Base-by-base conservation (phyloP, 768 basidiomycete species). In the Lentinula sp. region DNA sequence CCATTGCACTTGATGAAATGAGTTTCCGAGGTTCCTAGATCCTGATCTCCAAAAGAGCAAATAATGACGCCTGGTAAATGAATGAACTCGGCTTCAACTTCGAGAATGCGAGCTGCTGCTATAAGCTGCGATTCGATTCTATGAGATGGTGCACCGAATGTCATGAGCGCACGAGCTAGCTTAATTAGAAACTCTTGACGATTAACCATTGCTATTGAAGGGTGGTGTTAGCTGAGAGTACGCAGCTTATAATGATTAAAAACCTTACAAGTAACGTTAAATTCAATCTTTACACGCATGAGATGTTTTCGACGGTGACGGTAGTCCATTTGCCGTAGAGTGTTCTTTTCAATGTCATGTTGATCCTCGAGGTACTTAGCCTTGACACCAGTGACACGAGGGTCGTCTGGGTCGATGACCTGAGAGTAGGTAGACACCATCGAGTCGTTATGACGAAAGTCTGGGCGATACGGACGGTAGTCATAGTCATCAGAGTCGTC, bases 51-150 rank as follows among this genome's bases (percentile, higher is more conserved):
- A 69, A 96, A 96, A 43, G 91, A 93, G 65, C 88, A 89, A 58
- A 97, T 90, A 65, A 92, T 88, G 64, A 91, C 81, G 16, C 81
- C 83, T 23, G 90, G 91, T 13, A 92, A 76, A 73, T 95, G 90
- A 43, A 96, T 89, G 70, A 95, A 95, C 70, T 95, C 92, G 49
- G 93, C 92, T 70, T 93, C 87, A 59, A 97, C 85, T 67, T 95
- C 93, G 16, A 98, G 85, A 57, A 95, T 93, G 15, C 87, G 82
- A 0, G 95, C 92, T 7, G 92, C 92, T 9, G 94, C 90, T 36
- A 89, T 80, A 42, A 98, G 85, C 70, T 97, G 95, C 2, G 93
- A 88, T 73, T 96, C 94, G 62, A 98, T 91, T 36, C 95, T 86
- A 74, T 98, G 95, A 23, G 92, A 93, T 0, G 94, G 93, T 16